phyloP scores from a whole-genome alignment of 129 eudicot genomes.

The Flaveria trinervia region DNA sequence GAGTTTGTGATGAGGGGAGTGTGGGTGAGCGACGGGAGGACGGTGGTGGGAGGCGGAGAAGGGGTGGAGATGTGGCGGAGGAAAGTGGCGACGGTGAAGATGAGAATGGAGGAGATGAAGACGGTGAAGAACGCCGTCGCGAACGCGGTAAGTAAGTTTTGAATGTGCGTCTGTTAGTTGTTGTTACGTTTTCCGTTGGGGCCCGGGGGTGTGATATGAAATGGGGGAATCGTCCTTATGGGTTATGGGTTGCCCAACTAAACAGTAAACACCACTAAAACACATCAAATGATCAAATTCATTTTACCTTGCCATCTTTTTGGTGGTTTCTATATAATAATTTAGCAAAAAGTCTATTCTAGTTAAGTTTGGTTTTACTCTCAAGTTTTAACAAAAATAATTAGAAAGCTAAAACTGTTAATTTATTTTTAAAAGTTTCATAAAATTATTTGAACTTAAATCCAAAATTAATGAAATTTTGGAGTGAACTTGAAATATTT shows the following conservation, averaged over 20 bases:
- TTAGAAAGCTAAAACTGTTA: no score
- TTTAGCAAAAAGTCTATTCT: no score
- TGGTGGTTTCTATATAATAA: background rate
- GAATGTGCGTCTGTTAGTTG: background rate
- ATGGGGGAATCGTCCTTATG: background rate
- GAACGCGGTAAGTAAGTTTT: constrained; percentile 51
- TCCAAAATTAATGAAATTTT: no score
- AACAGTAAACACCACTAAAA: background rate
- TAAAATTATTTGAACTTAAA: no score
- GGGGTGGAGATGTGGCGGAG: constrained; percentile 96
- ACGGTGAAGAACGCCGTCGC: constrained; percentile 60
- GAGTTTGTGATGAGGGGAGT: constrained; percentile 50
- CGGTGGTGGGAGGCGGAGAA: constrained; percentile 66
- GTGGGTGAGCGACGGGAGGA: constrained; percentile 55
- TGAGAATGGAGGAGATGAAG: constrained; percentile 75
- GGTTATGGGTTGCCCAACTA: constrained; percentile 19
- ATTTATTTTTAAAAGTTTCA: no score
- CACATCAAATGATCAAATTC: background rate
- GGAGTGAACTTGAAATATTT: no score
- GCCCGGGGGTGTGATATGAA: no score
- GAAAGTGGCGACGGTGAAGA: constrained; percentile 60
- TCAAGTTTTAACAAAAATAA: no score
- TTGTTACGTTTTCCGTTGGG: constrained; percentile 8
- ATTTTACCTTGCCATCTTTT: background rate
- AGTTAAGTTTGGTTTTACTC: no score